Conservation (phyloP, 441 rosid species). For the Gossypium laxum region DNA sequence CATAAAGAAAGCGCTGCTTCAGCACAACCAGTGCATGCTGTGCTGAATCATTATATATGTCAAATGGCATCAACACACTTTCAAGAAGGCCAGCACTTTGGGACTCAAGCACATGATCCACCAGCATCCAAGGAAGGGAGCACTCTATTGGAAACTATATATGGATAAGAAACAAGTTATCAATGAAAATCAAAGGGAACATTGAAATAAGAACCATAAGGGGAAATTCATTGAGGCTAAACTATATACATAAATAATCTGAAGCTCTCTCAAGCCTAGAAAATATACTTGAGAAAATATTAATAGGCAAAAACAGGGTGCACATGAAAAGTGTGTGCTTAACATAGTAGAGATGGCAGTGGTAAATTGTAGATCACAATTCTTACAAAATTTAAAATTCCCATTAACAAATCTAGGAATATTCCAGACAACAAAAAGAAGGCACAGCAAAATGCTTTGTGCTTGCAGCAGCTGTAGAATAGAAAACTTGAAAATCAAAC, state of each 20-base stretch:
- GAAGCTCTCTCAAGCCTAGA: not conserved
- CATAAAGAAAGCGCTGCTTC: constrained; percentile 93
- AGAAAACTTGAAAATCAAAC: not conserved
- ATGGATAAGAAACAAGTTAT: constrained; percentile 3
- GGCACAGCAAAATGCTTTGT: not conserved
- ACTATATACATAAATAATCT: not conserved
- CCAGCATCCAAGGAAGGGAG: constrained; percentile 99
- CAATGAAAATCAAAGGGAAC: not conserved
- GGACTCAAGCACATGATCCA: constrained; percentile 79
- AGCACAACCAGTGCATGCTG: constrained; percentile 89
- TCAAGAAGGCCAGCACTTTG: constrained; percentile 83
- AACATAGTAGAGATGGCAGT: not conserved
- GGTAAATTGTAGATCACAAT: not conserved
- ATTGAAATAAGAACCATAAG: not conserved
- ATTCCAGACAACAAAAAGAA: not conserved
- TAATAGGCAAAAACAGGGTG: not conserved
- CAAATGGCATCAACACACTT: constrained; percentile 87
- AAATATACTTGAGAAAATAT: not conserved
- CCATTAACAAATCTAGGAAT: not conserved
- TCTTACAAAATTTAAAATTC: not conserved
- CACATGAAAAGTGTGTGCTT: not conserved
- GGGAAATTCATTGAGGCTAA: not conserved
- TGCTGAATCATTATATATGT: constrained; percentile 96
- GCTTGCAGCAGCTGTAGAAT: not conserved
- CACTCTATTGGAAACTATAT: constrained; percentile 93